A percentile compares a stretch with the other conserved stretches of the same genome.
These are phyloP conservation scores for Candida pseudoglaebosa DNA, from an alignment of 805 yeast genomes.

Conservation along the genomic window DNA sequence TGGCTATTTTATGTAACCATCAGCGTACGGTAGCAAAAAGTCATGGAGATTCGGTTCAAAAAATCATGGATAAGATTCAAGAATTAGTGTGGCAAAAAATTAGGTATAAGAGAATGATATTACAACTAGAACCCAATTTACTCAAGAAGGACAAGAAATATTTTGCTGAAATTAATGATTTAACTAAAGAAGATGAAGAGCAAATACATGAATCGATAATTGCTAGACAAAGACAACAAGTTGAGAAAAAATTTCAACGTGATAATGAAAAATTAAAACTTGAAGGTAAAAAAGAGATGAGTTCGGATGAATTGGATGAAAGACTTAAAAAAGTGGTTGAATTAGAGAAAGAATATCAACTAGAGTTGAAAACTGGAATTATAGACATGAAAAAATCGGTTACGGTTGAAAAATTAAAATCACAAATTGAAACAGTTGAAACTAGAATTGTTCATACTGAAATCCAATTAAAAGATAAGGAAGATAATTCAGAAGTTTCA, in stretches of 20 bases:
- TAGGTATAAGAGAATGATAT: conserved; percentile 65
- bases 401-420: conserved; percentile 66
- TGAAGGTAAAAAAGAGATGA: conserved; percentile 51
- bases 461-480: conserved; percentile 83
- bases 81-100: conserved; percentile 85
- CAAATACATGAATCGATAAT: conserved; percentile 56
- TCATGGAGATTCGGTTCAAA: conserved; percentile 77
- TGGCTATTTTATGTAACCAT: conserved; percentile 94
- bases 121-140: conserved; percentile 56
- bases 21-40: conserved; percentile 87
- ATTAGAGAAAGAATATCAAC: conserved; percentile 44
- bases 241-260: conserved; percentile 59
- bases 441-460: conserved; percentile 64
- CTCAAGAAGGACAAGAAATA: conserved; percentile 50
- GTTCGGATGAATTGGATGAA: conserved; percentile 55
- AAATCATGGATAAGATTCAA: conserved; percentile 69
- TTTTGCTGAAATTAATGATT: conserved; percentile 64
- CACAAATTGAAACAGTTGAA: conserved; percentile 69
- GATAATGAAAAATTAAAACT: conserved; percentile 71
- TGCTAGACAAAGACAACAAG: conserved; percentile 63
- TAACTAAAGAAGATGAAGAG: conserved; percentile 61
- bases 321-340: conserved; percentile 55
- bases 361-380: conserved; percentile 57
- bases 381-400: conserved; percentile 49
- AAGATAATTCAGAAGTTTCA: conserved; percentile 91